Percentiles rank a stretch among this genome's conserved stretches.
Evolutionary conservation across 2,329 filamentous ascomycete species (phyloP).

Genomic region (Talaromyces funiculosus): DNA sequence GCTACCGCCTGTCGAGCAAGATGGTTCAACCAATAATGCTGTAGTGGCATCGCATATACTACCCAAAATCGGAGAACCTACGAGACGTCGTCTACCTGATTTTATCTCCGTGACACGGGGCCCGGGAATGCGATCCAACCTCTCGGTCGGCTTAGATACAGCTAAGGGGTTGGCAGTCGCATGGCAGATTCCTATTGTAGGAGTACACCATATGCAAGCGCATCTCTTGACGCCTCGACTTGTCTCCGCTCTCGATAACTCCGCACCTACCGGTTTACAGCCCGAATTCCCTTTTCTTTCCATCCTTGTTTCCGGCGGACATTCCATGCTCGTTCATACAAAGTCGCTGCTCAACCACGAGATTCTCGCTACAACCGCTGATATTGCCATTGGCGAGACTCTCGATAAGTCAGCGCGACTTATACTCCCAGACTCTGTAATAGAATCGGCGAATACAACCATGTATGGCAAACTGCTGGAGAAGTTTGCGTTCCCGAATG

Average conservation of each 20-base stretch:
- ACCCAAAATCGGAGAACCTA: not conserved
- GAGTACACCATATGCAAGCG: slow-evolving; percentile 95
- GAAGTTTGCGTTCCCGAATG: slow-evolving; percentile 64
- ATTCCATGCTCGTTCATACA: slow-evolving; percentile 80
- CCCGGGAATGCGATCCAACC: slow-evolving; percentile 76
- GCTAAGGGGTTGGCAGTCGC: slow-evolving; percentile 83
- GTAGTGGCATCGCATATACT: not conserved
- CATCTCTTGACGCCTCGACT: slow-evolving; percentile 85
- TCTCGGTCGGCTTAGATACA: slow-evolving; percentile 71
- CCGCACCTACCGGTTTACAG: not conserved
- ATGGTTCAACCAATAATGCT: not conserved
- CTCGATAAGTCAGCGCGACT: slow-evolving; percentile 80
- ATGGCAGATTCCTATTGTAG: slow-evolving; percentile 76
- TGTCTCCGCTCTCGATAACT: slow-evolving; percentile 52
- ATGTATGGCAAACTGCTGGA: slow-evolving; percentile 82
- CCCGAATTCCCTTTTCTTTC: slow-evolving; percentile 76
- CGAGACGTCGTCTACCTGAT: slow-evolving; percentile 55
- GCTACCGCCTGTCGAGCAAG: slow-evolving; percentile 42
- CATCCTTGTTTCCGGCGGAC: slow-evolving; percentile 84
- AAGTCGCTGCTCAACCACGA: slow-evolving; percentile 61
- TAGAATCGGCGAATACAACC: slow-evolving; percentile 54
- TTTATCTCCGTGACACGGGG: slow-evolving; percentile 86
- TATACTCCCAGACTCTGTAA: slow-evolving; percentile 59
- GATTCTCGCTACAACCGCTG: slow-evolving; percentile 66
- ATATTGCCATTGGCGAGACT: slow-evolving; percentile 83